These are phyloP conservation scores for Castanea crenata DNA, from an alignment of 306 rosid species.

Conservation along the genomic window DNA sequence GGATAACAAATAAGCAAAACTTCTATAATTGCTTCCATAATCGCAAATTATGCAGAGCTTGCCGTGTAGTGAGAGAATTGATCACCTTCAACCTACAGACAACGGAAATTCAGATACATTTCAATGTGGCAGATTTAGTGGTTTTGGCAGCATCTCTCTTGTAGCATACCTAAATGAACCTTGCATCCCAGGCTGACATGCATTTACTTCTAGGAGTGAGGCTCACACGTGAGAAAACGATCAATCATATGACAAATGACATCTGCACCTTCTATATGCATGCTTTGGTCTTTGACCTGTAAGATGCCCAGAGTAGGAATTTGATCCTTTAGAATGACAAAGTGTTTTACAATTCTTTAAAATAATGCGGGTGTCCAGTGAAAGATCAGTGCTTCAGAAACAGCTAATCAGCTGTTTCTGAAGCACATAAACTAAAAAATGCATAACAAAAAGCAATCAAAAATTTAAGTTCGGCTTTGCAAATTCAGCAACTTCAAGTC, in stretches of 20 bases:
- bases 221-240: slow-evolving; percentile 59
- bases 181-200: not conserved
- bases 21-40: not conserved
- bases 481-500: not conserved
- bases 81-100: slow-evolving; percentile 32
- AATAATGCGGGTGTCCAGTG: not conserved
- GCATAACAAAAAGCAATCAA: not conserved
- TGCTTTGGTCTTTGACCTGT: slow-evolving; percentile 76
- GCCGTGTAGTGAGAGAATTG: slow-evolving; percentile 5
- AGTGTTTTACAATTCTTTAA: not conserved
- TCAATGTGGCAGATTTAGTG: not conserved
- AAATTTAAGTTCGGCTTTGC: not conserved
- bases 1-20: slow-evolving; percentile 7
- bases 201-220: not conserved
- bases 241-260: slow-evolving; percentile 87
- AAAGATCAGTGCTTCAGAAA: not conserved
- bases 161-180: slow-evolving; percentile 22
- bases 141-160: not conserved
- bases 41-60: slow-evolving; percentile 16
- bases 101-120: slow-evolving; percentile 17
- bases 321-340: not conserved
- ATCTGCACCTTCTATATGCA: slow-evolving; percentile 90
- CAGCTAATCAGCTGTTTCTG: not conserved
- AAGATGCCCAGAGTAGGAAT: slow-evolving; percentile 7
- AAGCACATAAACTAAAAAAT: not conserved